Evolutionary conservation across 768 basidiomycete genomes (phyloP).

Genomic region (Paxillus rubicundulus): DNA sequence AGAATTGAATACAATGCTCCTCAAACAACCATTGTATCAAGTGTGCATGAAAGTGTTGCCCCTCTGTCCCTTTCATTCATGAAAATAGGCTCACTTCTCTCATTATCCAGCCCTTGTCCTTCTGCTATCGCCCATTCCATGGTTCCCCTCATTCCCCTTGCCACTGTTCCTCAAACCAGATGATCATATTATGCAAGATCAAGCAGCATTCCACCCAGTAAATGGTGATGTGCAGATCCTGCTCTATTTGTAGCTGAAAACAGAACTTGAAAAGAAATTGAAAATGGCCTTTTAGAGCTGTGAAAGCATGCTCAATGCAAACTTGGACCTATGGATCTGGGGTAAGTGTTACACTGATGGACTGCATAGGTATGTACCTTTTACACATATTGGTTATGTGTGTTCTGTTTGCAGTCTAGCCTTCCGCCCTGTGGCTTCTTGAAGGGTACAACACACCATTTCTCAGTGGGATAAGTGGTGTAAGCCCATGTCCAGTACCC

Average conservation of each 20-base stretch:
- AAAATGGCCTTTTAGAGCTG: conserved; percentile 4
- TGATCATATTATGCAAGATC: conserved; percentile 11
- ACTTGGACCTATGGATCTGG: neutral
- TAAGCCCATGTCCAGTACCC: conserved; percentile 14
- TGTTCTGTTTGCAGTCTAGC: neutral
- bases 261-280: conserved; percentile 4
- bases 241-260: neutral
- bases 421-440: conserved; percentile 1
- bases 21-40: too few relatives aligned
- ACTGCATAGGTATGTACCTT: too few relatives aligned
- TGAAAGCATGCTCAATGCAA: conserved; percentile 9
- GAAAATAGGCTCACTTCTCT: too few relatives aligned
- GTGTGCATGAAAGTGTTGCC: too few relatives aligned
- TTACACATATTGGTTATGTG: conserved; percentile 1
- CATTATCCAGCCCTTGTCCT: too few relatives aligned
- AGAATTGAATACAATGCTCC: too few relatives aligned
- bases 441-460: too few relatives aligned
- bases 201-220: conserved; percentile 11
- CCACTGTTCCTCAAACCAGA: conserved; percentile 4
- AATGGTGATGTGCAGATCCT: neutral
- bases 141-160: neutral
- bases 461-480: conserved; percentile 9
- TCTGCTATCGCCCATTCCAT: too few relatives aligned
- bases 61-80: too few relatives aligned
- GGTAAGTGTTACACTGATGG: too few relatives aligned